Evolutionary conservation across 2,329 filamentous ascomycete genomes (phyloP).

Genomic region (Grosmannia penicillata): DNA sequence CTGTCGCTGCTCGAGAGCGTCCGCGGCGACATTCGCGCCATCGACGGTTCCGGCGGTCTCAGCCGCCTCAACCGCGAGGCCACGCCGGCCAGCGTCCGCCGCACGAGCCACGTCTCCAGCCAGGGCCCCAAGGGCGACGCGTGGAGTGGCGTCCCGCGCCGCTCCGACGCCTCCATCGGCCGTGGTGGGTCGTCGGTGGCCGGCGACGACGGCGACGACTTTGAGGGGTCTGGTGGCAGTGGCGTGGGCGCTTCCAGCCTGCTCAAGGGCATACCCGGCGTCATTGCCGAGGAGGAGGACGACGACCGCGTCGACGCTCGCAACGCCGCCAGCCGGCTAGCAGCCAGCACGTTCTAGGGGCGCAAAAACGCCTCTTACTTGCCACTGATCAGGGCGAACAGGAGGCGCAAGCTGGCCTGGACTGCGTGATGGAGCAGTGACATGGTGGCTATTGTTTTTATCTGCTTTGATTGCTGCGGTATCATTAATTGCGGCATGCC

Average conservation of each 20-base stretch:
- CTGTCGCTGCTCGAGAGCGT: conserved; percentile 88
- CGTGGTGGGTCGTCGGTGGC: conserved; percentile 42
- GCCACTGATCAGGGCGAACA: too few relatives aligned
- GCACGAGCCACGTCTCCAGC: conserved; percentile 66
- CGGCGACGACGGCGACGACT: conserved; percentile 17
- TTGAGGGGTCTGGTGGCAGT: conserved; percentile 20
- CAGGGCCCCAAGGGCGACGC: conserved; percentile 97
- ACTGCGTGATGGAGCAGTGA: too few relatives aligned
- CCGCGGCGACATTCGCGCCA: conserved; percentile 80
- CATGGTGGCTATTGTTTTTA: background rate
- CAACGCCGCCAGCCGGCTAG: conserved; percentile 87
- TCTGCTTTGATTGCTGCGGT: background rate
- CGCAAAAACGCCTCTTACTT: background rate
- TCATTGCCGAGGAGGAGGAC: conserved; percentile 62
- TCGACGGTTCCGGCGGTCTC: conserved; percentile 81
- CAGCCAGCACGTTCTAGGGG: conserved; percentile 73
- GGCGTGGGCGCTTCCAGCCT: conserved; percentile 7
- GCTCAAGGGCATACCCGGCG: conserved; percentile 34
- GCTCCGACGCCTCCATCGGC: conserved; percentile 57
- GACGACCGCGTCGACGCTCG: conserved; percentile 89
- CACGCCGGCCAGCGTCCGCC: conserved; percentile 54
- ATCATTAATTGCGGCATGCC: too few relatives aligned
- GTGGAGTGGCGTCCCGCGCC: conserved; percentile 86
- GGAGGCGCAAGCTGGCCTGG: too few relatives aligned
- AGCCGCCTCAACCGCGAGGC: conserved; percentile 79